A percentile compares a stretch with the other conserved stretches of the same genome.
These are phyloP conservation scores for Climacium dendroides DNA, from an alignment of 225 moss, liverwort and hornwort species.

Conservation along the genomic window DNA sequence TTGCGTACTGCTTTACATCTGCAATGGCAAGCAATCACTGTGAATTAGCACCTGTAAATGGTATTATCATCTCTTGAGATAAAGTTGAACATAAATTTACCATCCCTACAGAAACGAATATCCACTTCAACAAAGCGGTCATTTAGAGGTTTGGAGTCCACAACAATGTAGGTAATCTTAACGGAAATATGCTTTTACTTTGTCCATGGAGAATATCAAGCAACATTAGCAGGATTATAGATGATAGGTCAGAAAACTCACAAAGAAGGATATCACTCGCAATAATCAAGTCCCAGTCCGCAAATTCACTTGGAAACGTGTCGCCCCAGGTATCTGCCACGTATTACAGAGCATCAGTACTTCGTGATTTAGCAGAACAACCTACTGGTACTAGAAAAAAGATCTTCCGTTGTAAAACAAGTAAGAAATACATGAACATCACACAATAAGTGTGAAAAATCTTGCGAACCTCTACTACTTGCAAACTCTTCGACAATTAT, in stretches of 20 bases:
- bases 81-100: neutral
- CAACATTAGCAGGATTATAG: neutral
- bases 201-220: neutral
- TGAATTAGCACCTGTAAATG: neutral
- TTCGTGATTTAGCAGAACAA: neutral
- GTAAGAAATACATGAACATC: neutral
- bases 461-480: neutral
- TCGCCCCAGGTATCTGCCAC: conserved; percentile 92
- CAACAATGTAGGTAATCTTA: neutral
- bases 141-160: neutral
- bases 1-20: conserved; percentile 94
- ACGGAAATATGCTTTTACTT: neutral
- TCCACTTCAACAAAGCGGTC: neutral
- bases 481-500: neutral
- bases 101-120: neutral
- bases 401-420: neutral
- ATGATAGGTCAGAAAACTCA: conserved; percentile 38
- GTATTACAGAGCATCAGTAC: neutral
- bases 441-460: neutral
- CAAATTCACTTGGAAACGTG: conserved; percentile 39
- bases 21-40: neutral
- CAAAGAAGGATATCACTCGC: conserved; percentile 93
- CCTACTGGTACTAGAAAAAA: neutral
- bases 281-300: conserved; percentile 72
- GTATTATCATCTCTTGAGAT: neutral